Percentiles rank a stretch among this genome's conserved stretches.
phyloP scores from a whole-genome alignment of 208 protist species.

The Wallacemonas sp. region DNA sequence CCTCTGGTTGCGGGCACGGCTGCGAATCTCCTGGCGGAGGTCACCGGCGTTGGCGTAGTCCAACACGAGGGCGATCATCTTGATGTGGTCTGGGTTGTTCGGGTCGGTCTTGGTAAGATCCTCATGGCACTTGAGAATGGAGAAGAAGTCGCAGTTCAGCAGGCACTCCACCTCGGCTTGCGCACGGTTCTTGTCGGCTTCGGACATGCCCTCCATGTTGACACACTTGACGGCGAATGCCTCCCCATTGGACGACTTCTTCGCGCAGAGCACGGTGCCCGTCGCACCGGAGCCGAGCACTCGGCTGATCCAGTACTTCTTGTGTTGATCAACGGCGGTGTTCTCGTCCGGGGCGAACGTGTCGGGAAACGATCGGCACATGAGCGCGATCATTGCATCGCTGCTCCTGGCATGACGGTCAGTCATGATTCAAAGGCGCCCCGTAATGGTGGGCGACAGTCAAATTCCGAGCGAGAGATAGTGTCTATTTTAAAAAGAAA shows the following conservation, averaged over 20 bases:
- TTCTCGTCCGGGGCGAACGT: constrained; percentile 35
- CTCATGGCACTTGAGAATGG: constrained; percentile 17
- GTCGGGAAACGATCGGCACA: constrained; percentile 38
- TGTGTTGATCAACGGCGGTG: constrained; percentile 11
- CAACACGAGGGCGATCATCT: constrained; percentile 32
- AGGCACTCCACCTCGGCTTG: constrained; percentile 27
- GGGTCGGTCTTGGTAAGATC: constrained; percentile 13
- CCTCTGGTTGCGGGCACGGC: constrained; percentile 29
- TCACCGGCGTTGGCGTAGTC: constrained; percentile 61
- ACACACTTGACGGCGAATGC: constrained; percentile 13
- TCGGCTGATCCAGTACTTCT: constrained; percentile 57
- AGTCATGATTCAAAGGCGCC: neutral
- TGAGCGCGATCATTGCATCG: constrained; percentile 33
- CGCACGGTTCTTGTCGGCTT: neutral
- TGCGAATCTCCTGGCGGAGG: constrained; percentile 49
- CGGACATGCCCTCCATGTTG: constrained; percentile 19
- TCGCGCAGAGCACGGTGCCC: constrained; percentile 26
- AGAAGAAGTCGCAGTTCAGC: constrained; percentile 28
- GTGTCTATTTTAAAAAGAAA: no score
- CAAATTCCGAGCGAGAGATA: no score
- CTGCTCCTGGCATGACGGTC: constrained; percentile 16
- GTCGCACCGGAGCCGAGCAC: constrained; percentile 49
- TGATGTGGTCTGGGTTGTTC: constrained; percentile 18
- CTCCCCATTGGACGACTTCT: constrained; percentile 47
- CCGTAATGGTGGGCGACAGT: no score